A percentile compares a stretch with the other conserved stretches of the same genome.
phyloP scores from a whole-genome alignment of 2,329 filamentous ascomycete genomes.

The Aspergillus neoniger region DNA sequence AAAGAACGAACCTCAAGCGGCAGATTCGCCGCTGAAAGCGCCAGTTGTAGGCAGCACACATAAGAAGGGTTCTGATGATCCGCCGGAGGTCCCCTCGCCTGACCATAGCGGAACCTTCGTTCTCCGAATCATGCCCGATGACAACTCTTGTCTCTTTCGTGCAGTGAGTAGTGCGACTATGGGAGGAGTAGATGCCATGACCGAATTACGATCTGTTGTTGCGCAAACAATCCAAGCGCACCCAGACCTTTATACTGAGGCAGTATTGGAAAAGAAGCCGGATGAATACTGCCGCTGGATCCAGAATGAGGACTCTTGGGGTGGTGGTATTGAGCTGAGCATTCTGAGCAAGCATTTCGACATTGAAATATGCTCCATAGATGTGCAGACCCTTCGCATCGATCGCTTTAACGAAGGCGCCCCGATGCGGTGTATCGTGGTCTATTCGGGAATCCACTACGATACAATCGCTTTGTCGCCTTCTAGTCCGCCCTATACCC shows the following conservation, averaged over 20 bases:
- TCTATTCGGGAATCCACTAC: constrained; percentile 93
- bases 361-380: constrained; percentile 81
- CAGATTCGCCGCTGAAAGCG: constrained; percentile 21
- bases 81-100: constrained; percentile 62
- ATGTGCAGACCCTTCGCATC: constrained; percentile 69
- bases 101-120: constrained; percentile 62
- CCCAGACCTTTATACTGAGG: constrained; percentile 71
- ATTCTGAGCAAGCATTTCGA: constrained; percentile 83
- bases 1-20: constrained; percentile 15
- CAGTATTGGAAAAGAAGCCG: constrained; percentile 71
- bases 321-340: constrained; percentile 84
- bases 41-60: constrained; percentile 45
- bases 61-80: constrained; percentile 52
- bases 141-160: constrained; percentile 92
- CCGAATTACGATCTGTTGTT: constrained; percentile 73
- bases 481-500: constrained; percentile 58
- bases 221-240: constrained; percentile 76
- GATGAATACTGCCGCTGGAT: constrained; percentile 81
- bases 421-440: constrained; percentile 70
- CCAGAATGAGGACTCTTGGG: constrained; percentile 78
- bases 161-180: constrained; percentile 82
- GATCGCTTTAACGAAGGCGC: constrained; percentile 79
- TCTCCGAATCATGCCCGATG: constrained; percentile 92
- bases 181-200: constrained; percentile 66
- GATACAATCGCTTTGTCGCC: constrained; percentile 80